These are phyloP conservation scores for Chlamydomonas sp. DNA, from an alignment of 139 green algal species.

Conservation along the genomic window DNA sequence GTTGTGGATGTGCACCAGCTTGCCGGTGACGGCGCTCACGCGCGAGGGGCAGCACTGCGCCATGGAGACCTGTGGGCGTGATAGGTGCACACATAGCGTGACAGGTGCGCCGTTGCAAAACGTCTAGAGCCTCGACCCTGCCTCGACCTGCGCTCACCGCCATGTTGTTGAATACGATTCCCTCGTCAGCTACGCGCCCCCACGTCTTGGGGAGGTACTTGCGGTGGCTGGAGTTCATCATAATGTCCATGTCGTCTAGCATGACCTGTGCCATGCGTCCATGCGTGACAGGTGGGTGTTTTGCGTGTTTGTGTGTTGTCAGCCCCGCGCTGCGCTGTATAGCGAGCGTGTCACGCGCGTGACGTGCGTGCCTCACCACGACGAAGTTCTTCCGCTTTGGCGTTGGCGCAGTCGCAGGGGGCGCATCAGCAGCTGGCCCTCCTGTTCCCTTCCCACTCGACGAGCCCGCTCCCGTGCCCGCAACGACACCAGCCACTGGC, in stretches of 20 bases:
- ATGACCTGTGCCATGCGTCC: too few species aligned
- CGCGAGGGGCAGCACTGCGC: constrained; percentile 18
- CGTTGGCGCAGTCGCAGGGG: too few species aligned
- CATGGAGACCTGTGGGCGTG: not conserved
- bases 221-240: constrained; percentile 16
- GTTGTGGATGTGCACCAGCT: constrained; percentile 17
- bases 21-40: constrained; percentile 16
- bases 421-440: too few species aligned
- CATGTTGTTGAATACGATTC: constrained; percentile 18
- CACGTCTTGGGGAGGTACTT: constrained; percentile 13
- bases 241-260: constrained; percentile 12
- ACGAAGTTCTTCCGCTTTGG: too few species aligned
- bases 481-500: too few species aligned
- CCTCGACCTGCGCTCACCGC: not conserved
- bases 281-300: too few species aligned
- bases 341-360: too few species aligned
- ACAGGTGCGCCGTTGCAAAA: not conserved
- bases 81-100: not conserved
- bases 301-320: too few species aligned
- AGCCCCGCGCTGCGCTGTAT: too few species aligned
- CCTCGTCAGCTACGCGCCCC: not conserved
- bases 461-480: too few species aligned
- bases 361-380: too few species aligned
- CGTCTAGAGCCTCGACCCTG: not conserved
- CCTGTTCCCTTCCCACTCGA: too few species aligned